Base-by-base conservation (phyloP, 495 filamentous ascomycete species). In the Astrothelium subdiscretum region DNA sequence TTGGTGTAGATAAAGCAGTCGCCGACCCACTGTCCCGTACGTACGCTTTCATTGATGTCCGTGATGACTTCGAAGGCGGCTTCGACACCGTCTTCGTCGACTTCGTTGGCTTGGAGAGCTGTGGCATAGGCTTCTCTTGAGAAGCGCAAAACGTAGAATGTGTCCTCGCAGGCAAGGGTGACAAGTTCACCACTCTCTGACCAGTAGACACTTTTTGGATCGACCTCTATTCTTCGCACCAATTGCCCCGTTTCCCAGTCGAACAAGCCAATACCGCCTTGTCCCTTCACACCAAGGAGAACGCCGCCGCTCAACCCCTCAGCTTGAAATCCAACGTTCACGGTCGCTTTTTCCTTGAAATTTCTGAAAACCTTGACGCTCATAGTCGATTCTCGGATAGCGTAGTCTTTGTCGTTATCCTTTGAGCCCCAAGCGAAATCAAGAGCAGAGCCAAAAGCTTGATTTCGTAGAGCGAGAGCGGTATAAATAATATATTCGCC, bases 1-100 rank as follows among this genome's bases (percentile, higher is more conserved):
- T 91, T 97, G 31, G 94, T 97, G 79, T 97, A 99, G 71, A 97
- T 92, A 79, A 99, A 94, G 77, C 92, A 96, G 74, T 99, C 94
- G 27, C 94, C 94, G 62, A 99, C 87, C 94, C 94, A 99, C 76
- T 94, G 86, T 52, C 91, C 94, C n/a, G 95, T 96, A 57, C 89
- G 86, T 51, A 97, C 89, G 65, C 85, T 87, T 77, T 98, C 95
- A 63, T 89, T 91, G 72, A 97, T 91, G 70, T 97, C 94, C 26
- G 91, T 95, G 57, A 97, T 86, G 38, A 96, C 85, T 66, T 97
- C 94, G 68, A 98, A 95, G 24, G 94, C 94, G n/a, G 90, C 82
- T 76, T 98, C 95, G 44, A 97, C 95, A 54, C 94, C 94, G 75
- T 98, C 95, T 60, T 97, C 95, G 62, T 97, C 91, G 27, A 90